Evolutionary conservation across 805 yeast genomes (phyloP).

Genomic region (Candida tallmaniae): DNA sequence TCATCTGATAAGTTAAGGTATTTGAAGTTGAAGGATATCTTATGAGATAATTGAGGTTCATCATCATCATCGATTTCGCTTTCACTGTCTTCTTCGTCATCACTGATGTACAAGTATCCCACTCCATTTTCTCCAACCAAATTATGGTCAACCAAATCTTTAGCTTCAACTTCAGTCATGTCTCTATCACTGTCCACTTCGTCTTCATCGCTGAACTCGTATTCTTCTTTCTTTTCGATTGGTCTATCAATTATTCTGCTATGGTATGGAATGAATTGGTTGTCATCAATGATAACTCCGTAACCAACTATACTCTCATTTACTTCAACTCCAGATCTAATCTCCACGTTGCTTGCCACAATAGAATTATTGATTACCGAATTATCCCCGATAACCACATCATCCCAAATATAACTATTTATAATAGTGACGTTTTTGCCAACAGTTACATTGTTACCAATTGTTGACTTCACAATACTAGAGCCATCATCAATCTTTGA

Average conservation of each 20-base stretch:
- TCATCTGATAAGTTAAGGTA: constrained; percentile 52
- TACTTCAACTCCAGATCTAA: constrained; percentile 50
- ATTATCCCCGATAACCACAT: constrained; percentile 66
- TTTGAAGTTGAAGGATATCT: constrained; percentile 8
- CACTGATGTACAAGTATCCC: constrained; percentile 43
- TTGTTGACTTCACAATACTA: constrained; percentile 59
- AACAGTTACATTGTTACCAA: constrained; percentile 82
- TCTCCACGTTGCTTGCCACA: constrained; percentile 58
- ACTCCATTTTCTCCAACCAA: constrained; percentile 46
- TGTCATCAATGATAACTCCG: constrained; percentile 60
- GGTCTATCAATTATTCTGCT: constrained; percentile 51
- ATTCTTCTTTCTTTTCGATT: constrained; percentile 21
- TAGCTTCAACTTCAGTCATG: constrained; percentile 18
- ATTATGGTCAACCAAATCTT: constrained; percentile 26
- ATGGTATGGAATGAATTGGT: constrained; percentile 44
- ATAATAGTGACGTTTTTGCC: constrained; percentile 70
- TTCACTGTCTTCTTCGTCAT: constrained; percentile 38
- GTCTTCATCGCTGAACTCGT: constrained; percentile 23
- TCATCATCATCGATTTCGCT: constrained; percentile 12
- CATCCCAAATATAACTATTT: constrained; percentile 86
- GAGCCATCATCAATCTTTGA: constrained; percentile 77
- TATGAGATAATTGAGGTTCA: constrained; percentile 1
- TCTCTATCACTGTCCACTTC: constrained; percentile 13
- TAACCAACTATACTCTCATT: constrained; percentile 73
- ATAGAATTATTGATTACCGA: constrained; percentile 57